phyloP scores from a whole-genome alignment of 768 basidiomycete genomes.

The Suillus plorans region DNA sequence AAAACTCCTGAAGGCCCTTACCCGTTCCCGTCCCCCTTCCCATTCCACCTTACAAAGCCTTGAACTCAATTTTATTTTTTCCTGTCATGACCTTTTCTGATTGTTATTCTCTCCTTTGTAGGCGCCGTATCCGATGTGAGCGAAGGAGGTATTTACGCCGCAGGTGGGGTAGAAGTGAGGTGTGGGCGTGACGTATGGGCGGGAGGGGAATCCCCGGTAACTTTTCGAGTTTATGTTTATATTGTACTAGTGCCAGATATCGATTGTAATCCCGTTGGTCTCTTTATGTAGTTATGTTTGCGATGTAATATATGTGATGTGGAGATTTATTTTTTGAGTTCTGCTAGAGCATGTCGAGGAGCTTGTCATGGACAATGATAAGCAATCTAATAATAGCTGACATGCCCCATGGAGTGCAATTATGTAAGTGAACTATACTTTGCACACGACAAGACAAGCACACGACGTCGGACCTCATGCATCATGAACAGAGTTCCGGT shows the following conservation, averaged over 20 bases:
- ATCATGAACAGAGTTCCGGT: neutral
- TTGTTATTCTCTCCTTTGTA: neutral
- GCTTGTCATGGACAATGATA: neutral
- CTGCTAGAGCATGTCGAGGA: too few relatives aligned
- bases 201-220: neutral
- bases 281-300: neutral
- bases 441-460: neutral
- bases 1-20: neutral
- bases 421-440: neutral
- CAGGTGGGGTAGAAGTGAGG: neutral
- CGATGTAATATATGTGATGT: too few relatives aligned
- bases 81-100: neutral
- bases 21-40: neutral
- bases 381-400: neutral
- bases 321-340: neutral
- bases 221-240: neutral
- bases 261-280: neutral
- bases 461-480: neutral
- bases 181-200: neutral
- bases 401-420: neutral
- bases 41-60: conserved; percentile 1
- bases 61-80: conserved; percentile 1
- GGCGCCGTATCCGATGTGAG: neutral
- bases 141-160: neutral
- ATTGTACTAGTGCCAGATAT: neutral